A percentile compares a stretch with the other conserved stretches of the same genome.
Evolutionary conservation across 2,329 filamentous ascomycete species (phyloP).

Genomic region (Phialophora tarda): DNA sequence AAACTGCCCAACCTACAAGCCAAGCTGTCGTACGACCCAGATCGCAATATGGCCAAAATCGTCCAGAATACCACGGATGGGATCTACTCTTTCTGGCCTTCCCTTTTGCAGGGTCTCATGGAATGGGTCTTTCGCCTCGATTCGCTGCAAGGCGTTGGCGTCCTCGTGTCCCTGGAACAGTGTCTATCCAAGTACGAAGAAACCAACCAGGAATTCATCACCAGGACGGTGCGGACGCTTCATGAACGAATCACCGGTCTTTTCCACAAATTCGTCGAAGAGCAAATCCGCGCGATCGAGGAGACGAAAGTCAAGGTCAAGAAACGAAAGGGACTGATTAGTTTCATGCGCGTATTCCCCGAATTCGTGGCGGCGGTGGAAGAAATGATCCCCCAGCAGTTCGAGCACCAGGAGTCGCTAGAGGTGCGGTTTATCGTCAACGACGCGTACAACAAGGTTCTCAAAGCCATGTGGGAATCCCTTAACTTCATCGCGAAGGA

Average conservation of each 20-base stretch:
- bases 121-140: constrained; percentile 83
- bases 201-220: constrained; percentile 90
- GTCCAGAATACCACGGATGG: constrained; percentile 89
- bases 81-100: constrained; percentile 80
- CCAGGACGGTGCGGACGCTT: constrained; percentile 77
- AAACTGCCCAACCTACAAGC: constrained; percentile 73
- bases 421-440: constrained; percentile 80
- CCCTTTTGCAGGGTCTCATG: constrained; percentile 77
- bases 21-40: constrained; percentile 82
- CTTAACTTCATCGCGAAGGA: constrained; percentile 90
- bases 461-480: constrained; percentile 96
- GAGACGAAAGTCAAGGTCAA: constrained; percentile 99
- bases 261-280: constrained; percentile 89
- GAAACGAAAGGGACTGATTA: constrained; percentile 95
- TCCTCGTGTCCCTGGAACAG: constrained; percentile 79
- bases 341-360: constrained; percentile 92
- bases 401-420: constrained; percentile 63
- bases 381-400: constrained; percentile 70
- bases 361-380: constrained; percentile 82
- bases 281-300: constrained; percentile 93
- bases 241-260: constrained; percentile 74
- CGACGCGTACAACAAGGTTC: constrained; percentile 83
- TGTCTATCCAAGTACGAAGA: constrained; percentile 80
- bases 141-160: constrained; percentile 88
- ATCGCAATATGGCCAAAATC: constrained; percentile 81